Conservation (phyloP, 345 rosid genomes). For the Sonneratia alba region DNA sequence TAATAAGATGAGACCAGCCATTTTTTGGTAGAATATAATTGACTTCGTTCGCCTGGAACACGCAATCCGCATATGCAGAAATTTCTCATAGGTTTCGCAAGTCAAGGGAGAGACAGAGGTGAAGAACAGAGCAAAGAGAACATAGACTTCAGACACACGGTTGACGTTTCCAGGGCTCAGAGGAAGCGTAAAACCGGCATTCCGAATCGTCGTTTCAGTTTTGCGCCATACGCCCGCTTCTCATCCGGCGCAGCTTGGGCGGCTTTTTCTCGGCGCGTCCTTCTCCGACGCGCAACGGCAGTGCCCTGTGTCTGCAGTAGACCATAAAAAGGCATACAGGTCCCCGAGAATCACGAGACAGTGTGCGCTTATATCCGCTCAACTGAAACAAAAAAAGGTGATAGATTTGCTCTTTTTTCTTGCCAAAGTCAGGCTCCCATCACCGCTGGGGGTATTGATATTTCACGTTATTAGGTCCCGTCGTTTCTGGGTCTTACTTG, state of each 20-base stretch:
- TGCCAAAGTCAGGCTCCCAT: neutral
- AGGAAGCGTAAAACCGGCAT: no score
- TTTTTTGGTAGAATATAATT: no score
- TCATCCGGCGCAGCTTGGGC: neutral
- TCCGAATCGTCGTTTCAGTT: no score
- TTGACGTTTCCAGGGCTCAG: no score
- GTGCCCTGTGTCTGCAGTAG: neutral
- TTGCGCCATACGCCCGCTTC: neutral
- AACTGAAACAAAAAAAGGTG: neutral
- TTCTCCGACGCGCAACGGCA: neutral
- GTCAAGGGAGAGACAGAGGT: no score
- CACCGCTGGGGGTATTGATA: neutral
- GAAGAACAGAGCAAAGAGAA: no score
- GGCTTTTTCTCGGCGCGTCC: neutral
- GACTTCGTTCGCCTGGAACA: no score
- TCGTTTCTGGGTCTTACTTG: conserved; percentile 2
- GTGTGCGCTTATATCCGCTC: neutral
- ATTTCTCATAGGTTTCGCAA: no score
- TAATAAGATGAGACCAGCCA: no score
- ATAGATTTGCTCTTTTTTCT: neutral
- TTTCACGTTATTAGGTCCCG: neutral
- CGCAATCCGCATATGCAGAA: no score
- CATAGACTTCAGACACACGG: no score
- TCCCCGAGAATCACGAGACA: neutral
- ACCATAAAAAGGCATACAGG: neutral